These are phyloP conservation scores for Corchorus capsularis DNA, from an alignment of 345 rosid genomes.

Conservation along the genomic window DNA sequence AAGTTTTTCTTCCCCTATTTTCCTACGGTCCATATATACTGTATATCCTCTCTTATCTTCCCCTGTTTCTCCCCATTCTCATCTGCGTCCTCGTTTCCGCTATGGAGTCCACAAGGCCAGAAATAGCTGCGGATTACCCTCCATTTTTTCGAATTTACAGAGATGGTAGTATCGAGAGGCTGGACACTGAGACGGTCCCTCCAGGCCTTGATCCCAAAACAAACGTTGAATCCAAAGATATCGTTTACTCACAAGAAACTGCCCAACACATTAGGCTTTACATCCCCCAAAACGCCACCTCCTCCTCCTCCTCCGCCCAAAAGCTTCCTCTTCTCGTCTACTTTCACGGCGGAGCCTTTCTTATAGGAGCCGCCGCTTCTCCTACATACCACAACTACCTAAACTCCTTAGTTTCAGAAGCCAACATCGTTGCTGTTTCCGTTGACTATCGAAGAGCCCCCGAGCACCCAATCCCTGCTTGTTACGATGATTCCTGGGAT, in stretches of 20 bases:
- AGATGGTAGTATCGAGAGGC: slow-evolving; percentile 49
- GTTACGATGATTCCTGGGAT: slow-evolving; percentile 41
- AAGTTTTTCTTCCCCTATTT: no score
- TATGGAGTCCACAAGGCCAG: slow-evolving; percentile 22
- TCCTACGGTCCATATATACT: no score
- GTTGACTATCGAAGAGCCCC: slow-evolving; percentile 50
- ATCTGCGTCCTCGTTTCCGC: not conserved
- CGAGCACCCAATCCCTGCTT: slow-evolving; percentile 32
- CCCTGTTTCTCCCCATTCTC: not conserved
- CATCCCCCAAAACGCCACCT: slow-evolving; percentile 25
- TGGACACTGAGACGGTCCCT: slow-evolving; percentile 28
- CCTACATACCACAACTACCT: slow-evolving; percentile 32
- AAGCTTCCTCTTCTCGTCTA: slow-evolving; percentile 53
- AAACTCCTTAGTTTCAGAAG: slow-evolving; percentile 26
- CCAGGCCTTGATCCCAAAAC: slow-evolving; percentile 29
- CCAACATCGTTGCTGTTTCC: slow-evolving; percentile 42
- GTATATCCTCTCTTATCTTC: no score
- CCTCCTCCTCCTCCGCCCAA: not conserved
- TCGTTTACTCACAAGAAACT: slow-evolving; percentile 27
- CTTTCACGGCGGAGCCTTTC: slow-evolving; percentile 57
- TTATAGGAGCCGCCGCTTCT: slow-evolving; percentile 29
- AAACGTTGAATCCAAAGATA: slow-evolving; percentile 43
- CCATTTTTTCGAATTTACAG: slow-evolving; percentile 29
- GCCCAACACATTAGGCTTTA: slow-evolving; percentile 8
- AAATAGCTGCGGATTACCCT: slow-evolving; percentile 24